Base-by-base conservation (phyloP, 805 yeast genomes). In the Zygosaccharomyces kombuchaensis region DNA sequence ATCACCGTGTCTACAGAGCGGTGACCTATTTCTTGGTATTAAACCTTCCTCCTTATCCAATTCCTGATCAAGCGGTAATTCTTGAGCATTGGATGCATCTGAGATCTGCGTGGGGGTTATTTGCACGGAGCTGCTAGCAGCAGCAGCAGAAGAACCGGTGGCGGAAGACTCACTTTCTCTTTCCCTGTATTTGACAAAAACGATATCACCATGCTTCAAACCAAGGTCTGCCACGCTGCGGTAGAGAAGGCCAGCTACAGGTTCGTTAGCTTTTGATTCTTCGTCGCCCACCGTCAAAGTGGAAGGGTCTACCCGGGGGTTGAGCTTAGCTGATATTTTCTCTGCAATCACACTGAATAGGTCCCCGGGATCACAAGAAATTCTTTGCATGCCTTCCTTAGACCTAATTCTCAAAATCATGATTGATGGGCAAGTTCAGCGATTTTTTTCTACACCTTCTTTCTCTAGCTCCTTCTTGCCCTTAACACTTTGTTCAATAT, bases 1-100 rank as follows among this genome's bases (percentile, higher is more conserved):
- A 31, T 82, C 91, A 2, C 91, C 85, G 63, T 93, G 99, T 48
- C 82, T 78, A 66, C 99, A 91, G 50, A 89, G 69, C 2, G 64
- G 56, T 1, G 87, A 77, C 51, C 71, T 74, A 30, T 71, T 66
- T 27, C 99, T 75, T 23, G 74, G 66, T 45, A 93, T 87, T 45
- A 84, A 69, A 0, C 99, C 99, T 36, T 77, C 76, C 44, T 78
- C 74, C 23, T 70, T 72, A 41, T 84, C 90, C 27, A 90, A 71
- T 9, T 60, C 62, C 40, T 76, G 76, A 65, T 93, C 99, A 1
- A 90, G 75, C 0, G 76, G 68, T 27, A 81, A 68, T 61, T 87
- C 93, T 31, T 66, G 65, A n/a, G 70, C 67, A 9, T 60, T 60
- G 4, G 58, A 23, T 34, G 51, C 47, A 6, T 44, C 46, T 17